Evolutionary conservation across 306 rosid species (phyloP).

Genomic region (Aeschynomene evenia): DNA sequence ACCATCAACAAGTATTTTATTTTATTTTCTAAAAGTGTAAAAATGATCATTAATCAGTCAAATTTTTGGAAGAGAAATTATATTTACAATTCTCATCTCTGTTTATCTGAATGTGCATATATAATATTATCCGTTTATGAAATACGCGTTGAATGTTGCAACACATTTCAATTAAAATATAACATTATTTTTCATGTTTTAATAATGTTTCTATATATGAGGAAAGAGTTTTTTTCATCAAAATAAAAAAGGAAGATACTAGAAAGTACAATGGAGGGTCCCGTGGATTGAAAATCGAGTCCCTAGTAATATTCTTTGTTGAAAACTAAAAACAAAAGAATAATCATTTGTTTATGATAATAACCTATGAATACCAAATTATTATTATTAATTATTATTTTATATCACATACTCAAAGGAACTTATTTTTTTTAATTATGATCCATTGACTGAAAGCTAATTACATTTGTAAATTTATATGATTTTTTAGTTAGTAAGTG

Average conservation of each 20-base stretch:
- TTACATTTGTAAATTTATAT: too few species aligned
- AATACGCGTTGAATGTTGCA: not conserved
- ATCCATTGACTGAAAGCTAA: too few species aligned
- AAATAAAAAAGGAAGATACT: not conserved
- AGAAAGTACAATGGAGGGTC: not conserved
- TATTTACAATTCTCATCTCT: not conserved
- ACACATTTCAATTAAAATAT: not conserved
- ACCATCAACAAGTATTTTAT: not conserved
- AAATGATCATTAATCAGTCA: not conserved
- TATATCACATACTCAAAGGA: too few species aligned
- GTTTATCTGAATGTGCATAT: not conserved
- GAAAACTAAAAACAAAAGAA: not conserved
- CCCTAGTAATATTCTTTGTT: not conserved
- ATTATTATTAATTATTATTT: not conserved
- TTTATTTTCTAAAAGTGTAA: not conserved
- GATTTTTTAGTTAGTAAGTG: too few species aligned
- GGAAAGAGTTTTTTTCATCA: not conserved
- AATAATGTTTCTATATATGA: not conserved
- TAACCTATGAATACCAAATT: slow-evolving; percentile 4
- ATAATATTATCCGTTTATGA: not conserved
- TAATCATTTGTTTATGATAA: not conserved
- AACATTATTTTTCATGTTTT: not conserved
- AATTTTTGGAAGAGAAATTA: not conserved
- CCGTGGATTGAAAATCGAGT: not conserved
- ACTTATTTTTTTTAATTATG: too few species aligned